Evolutionary conservation across 352 stramenopile genomes (phyloP).

Genomic region (Phytophthora lateralis): DNA sequence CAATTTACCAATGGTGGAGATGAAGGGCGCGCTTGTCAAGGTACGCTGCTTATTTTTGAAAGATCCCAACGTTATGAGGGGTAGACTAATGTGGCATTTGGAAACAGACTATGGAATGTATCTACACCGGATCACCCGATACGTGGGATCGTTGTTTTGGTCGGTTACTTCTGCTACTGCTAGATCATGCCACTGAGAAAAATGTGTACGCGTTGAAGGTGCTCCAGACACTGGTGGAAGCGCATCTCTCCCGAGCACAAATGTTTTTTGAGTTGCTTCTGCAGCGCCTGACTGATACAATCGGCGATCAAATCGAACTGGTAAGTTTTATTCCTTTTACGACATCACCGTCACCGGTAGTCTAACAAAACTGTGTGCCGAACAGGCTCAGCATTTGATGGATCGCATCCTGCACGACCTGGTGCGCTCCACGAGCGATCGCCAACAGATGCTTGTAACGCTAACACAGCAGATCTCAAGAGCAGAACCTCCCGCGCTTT

Average conservation of each 20-base stretch:
- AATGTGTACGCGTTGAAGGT: slow-evolving; percentile 62
- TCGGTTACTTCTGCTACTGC: slow-evolving; percentile 45
- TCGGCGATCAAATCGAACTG: slow-evolving; percentile 47
- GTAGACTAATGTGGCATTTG: slow-evolving; percentile 7
- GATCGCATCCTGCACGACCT: slow-evolving; percentile 53
- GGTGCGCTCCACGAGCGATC: slow-evolving; percentile 35
- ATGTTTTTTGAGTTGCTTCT: slow-evolving; percentile 69
- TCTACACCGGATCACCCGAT: slow-evolving; percentile 29
- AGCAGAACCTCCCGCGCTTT: slow-evolving; percentile 47
- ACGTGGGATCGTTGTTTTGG: slow-evolving; percentile 53
- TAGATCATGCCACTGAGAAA: slow-evolving; percentile 53
- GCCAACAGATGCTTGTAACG: slow-evolving; percentile 43
- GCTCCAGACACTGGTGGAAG: slow-evolving; percentile 49
- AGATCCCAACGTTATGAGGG: neutral
- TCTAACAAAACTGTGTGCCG: neutral
- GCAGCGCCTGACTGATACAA: slow-evolving; percentile 54
- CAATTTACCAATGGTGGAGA: slow-evolving; percentile 46
- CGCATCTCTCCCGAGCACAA: slow-evolving; percentile 45
- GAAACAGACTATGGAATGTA: slow-evolving; percentile 39
- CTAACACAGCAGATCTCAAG: slow-evolving; percentile 46
- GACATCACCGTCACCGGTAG: neutral
- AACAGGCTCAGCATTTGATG: slow-evolving; percentile 55
- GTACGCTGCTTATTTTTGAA: slow-evolving; percentile 25
- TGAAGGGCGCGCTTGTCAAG: slow-evolving; percentile 53
- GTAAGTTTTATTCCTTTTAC: slow-evolving; percentile 24